Conservation (phyloP, 1,284 basidiomycete species). For the Neolentinus lepideus region DNA sequence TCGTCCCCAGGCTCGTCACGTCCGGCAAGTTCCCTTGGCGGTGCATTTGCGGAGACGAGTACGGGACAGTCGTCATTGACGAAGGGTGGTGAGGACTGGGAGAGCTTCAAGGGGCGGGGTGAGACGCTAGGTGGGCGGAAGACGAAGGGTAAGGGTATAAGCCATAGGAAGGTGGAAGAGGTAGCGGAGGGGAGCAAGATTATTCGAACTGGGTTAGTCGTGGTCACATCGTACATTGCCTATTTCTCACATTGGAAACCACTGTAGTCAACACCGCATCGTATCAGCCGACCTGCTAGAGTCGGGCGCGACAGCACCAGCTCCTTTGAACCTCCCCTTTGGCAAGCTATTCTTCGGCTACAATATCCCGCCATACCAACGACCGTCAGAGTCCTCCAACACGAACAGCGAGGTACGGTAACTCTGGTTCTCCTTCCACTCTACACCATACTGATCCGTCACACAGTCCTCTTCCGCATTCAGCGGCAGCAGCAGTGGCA, state of each 20-base stretch:
- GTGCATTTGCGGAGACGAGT: constrained; percentile 50
- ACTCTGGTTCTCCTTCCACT: background rate
- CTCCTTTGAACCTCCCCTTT: constrained; percentile 84
- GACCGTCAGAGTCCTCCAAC: constrained; percentile 25
- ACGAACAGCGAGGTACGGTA: constrained; percentile 2
- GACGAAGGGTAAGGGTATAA: constrained; percentile 90
- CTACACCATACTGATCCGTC: no score
- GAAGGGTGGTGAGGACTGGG: constrained; percentile 76
- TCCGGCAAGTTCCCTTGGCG: constrained; percentile 67
- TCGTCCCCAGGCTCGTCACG: constrained; percentile 78
- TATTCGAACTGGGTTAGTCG: constrained; percentile 76
- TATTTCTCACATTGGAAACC: constrained; percentile 11
- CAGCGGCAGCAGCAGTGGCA: constrained; percentile 92
- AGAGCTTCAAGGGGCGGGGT: constrained; percentile 91
- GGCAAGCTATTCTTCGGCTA: constrained; percentile 96
- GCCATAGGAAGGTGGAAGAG: constrained; percentile 73
- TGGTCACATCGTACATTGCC: constrained; percentile 1
- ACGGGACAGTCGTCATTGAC: constrained; percentile 41
- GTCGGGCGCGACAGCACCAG: constrained; percentile 77
- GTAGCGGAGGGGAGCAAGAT: constrained; percentile 84
- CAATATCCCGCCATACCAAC: constrained; percentile 65
- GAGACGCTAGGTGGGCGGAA: constrained; percentile 83
- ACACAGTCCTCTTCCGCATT: constrained; percentile 57
- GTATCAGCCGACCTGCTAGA: constrained; percentile 81
- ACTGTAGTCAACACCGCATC: constrained; percentile 69